A percentile compares a stretch with the other conserved stretches of the same genome.
Conservation (phyloP, 192 early-diverging fungal species). For the Coemansia asiatica region DNA sequence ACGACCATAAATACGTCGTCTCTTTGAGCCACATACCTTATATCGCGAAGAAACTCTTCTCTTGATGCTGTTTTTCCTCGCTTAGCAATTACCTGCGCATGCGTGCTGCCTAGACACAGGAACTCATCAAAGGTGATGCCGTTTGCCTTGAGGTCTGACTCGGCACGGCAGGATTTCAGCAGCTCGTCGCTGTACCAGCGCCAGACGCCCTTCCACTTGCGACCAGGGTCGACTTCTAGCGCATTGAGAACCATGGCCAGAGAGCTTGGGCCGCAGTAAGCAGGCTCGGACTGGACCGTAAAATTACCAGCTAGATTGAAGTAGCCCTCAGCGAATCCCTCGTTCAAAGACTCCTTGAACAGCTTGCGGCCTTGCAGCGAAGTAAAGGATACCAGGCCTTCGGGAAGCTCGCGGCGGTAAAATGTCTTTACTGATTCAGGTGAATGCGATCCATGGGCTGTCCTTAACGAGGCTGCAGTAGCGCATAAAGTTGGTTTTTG, state of each 20-base stretch:
- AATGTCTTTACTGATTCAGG: constrained; percentile 34
- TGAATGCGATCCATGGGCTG: too few species aligned
- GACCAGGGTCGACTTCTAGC: constrained; percentile 83
- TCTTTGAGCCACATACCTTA: constrained; percentile 64
- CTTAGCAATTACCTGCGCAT: constrained; percentile 75
- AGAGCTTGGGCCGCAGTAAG: constrained; percentile 86
- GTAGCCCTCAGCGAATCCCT: constrained; percentile 81
- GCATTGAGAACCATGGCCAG: constrained; percentile 94
- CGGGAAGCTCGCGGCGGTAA: constrained; percentile 67
- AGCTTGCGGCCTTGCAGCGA: constrained; percentile 72
- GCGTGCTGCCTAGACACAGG: constrained; percentile 84
- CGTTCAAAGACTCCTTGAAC: constrained; percentile 75
- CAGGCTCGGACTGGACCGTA: constrained; percentile 87
- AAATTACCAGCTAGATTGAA: constrained; percentile 87
- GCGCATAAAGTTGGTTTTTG: not conserved
- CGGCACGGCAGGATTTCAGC: constrained; percentile 66
- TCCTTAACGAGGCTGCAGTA: too few species aligned
- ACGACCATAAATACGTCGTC: constrained; percentile 85
- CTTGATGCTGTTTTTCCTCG: constrained; percentile 63
- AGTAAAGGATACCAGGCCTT: constrained; percentile 72
- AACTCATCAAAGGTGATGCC: constrained; percentile 93
- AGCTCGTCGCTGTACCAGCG: constrained; percentile 81
- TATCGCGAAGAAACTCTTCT: constrained; percentile 79
- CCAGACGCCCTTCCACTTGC: constrained; percentile 94
- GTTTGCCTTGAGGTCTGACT: constrained; percentile 73